Base-by-base conservation (phyloP, 768 basidiomycete species). In the Serendipita sp. region DNA sequence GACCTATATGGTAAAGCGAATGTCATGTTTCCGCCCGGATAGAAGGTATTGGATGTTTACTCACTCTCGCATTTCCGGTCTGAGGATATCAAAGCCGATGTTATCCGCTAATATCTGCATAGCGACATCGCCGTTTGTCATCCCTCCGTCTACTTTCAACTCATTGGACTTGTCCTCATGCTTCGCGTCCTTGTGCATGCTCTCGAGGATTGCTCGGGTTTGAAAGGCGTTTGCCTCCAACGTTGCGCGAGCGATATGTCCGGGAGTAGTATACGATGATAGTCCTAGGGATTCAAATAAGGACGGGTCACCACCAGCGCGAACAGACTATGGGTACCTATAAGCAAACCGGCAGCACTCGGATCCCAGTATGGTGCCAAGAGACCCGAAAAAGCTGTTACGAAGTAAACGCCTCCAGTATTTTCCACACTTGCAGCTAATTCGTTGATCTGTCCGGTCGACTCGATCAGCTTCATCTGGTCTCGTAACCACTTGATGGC, bases 331-430 rank as follows among this genome's bases (percentile, higher is more conserved):
- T n/a, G 70, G 71, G 48, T 64, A 81, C 88, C 91, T 64, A 96
- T 91, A 48, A 96, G 76, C 42, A 88, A 72, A 0, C 91, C 92
- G 20, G 85, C 86, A 30, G 96, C 96, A 30, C 85, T 82, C 28
- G 91, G 82, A 72, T 99, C 96, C 96, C 96, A 98, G 74, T 91
- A 96, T 3, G 96, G 96, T 20, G 96, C 96, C 28, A 99, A 82
- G 26, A 99, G 79, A 62, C 96, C 96, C 42, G 86, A 87, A 76
- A 99, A 97, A 4, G 92, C 94, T 0, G 95, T 95, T 38, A 98
- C 95, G 69, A 98, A 99, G 75, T 90, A 97, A 31, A 96, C 79
- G 5, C 95, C 95, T 38, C 89, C 94, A 0, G 90, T 85, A 67
- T 85, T 82, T 3, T 81, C 74, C 51, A 85, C 91, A 38, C 83